Evolutionary conservation across 106 monocot genomes (phyloP).

Genomic region (Dendrobium chrysotoxum): DNA sequence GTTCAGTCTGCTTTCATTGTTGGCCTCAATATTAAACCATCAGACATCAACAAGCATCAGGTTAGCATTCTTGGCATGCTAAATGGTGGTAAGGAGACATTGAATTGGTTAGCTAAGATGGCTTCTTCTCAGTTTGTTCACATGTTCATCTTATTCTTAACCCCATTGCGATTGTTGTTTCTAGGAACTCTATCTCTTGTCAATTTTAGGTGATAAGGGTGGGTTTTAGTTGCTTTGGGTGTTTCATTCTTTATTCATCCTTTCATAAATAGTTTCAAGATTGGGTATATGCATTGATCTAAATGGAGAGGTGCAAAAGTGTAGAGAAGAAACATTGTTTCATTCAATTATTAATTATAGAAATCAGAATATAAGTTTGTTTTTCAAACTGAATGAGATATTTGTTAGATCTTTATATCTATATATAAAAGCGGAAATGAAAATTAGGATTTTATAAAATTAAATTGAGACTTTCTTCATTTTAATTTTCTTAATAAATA

Average conservation of each 20-base stretch:
- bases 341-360: background rate
- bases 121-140: constrained; percentile 34
- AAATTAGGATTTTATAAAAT: too few relatives aligned
- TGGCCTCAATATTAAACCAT: background rate
- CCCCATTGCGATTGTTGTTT: constrained; percentile 38
- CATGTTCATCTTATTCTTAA: constrained; percentile 32
- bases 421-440: too few relatives aligned
- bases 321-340: background rate
- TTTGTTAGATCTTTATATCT: too few relatives aligned
- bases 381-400: too few relatives aligned
- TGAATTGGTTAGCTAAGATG: constrained; percentile 29
- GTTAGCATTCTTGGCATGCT: constrained; percentile 42
- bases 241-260: constrained; percentile 29
- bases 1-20: background rate
- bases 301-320: background rate
- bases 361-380: background rate
- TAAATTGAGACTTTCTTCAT: too few relatives aligned
- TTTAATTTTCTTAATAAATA: too few relatives aligned
- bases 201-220: background rate
- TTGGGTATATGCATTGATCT: background rate
- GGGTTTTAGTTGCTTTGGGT: background rate
- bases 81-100: constrained; percentile 41
- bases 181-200: constrained; percentile 37
- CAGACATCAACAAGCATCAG: background rate
- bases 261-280: background rate